Evolutionary conservation across 768 basidiomycete species (phyloP), one percentile per base, ranked within the genome.

Genomic region (Imleria badia): DNA sequence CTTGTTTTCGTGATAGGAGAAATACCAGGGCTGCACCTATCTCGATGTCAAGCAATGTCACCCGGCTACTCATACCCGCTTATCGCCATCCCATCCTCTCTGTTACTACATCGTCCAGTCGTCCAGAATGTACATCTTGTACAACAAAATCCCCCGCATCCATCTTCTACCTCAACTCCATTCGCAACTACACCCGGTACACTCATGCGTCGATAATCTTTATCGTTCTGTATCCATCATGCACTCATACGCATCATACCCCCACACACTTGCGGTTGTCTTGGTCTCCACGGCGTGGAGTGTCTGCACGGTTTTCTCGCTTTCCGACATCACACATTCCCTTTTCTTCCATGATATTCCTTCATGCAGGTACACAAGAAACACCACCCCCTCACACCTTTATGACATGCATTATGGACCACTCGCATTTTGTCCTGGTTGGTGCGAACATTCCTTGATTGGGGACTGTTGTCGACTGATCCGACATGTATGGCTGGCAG

Each of bases 201-300:
- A 60, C 51, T 54, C 67, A 60, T 65, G 59, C 68, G 65, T 48
- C 60, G 59, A 56, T 66, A 68, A 64, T 61, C 52, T 48, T 69
- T 66, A 66, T 65, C 68, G 57, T 61, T 70, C 42, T 70, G 70
- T 72, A 70, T 72, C 68, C 64, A 66, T 69, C 66, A 60, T 62
- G 58, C 68, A 61, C 42, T 45, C 58, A 67, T 55, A 56, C 60
- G 56, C 61, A 63, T 45, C 63, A 67, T 70, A 69, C 60, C 61
- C 63, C 34, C 54, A 52, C 59, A 46, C 55, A 56, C 54, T 42
- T 50, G 55, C 55, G 54, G 51, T 47, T 60, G 54, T 60, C 52
- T 58, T 58, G 60, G 59, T 52, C 55, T 43, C 51, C 54, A 45
- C 29, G 42, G 33, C 45, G 54, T 59, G 59, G 56, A 57, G 58